Base-by-base conservation (phyloP, 1,139 yeast genomes). In the Pneumocystis jirovecii region DNA sequence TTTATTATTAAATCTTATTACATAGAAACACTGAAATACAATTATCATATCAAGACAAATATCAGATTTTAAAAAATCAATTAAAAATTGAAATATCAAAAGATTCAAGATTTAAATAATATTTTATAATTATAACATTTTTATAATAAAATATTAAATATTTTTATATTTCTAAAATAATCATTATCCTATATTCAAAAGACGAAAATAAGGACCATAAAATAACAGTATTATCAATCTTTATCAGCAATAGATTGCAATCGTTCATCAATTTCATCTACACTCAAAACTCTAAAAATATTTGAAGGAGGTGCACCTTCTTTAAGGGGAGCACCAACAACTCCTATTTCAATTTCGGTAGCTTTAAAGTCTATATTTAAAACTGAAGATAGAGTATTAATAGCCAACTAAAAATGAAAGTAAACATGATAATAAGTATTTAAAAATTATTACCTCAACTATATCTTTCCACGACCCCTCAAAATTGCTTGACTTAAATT, bases 191-290 rank as follows among this genome's bases (percentile, higher is more conserved):
- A 10, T 50, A 50, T 50, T 50, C 21, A 25, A 50, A 25, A 50
- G 25, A 44, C n/a, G 29, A 50, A 50, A 15, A 50, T 19, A 8
- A 50, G 21, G 4, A 50, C 57, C 21, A 21, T 25, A 50, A 50
- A 25, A 25, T 12, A 19, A 21, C 15, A 50, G 12, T 25, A 25
- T 50, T 40, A 39, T 72, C 81, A 93, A 79, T 93, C 98, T 77
- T 89, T 93, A 78, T 93, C 98, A 65, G 98, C 97, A 75, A 93
- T 89, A 34, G 96, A 83, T 59, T 91, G 88, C 73, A 93, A 81
- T 73, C 98, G 82, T 77, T 89, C 96, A 75, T 93, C 98, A 72
- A 93, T 90, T 76, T 93, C 96, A 62, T 89, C 96, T 8, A 87
- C 82, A 17, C 85, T 80, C 73, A 93, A 82, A 63, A 84, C 81